These are phyloP conservation scores for Monosporascus cannonballus DNA, from an alignment of 2,329 filamentous ascomycete species.

Conservation along the genomic window DNA sequence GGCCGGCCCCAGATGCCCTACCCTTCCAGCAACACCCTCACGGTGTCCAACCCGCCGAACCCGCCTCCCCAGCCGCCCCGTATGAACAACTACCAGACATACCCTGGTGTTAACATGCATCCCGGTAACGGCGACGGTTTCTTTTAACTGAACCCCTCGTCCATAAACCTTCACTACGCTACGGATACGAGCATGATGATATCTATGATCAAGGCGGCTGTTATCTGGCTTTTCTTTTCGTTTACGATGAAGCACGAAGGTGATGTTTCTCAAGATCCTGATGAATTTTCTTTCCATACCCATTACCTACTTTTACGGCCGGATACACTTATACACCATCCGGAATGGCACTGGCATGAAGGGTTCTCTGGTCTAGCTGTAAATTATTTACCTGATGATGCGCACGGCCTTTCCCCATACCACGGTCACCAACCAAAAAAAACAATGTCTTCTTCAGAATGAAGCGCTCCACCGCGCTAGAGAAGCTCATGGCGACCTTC, in stretches of 20 bases:
- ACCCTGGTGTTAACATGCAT: conserved; percentile 18
- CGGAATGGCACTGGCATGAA: conserved; percentile 16
- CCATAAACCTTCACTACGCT: conserved; percentile 8
- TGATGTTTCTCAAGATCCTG: conserved; percentile 26
- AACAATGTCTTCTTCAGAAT: no score
- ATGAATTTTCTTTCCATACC: conserved; percentile 18
- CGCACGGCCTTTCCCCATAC: conserved; percentile 3
- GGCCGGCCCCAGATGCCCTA: conserved; percentile 30
- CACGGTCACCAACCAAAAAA: no score
- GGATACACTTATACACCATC: conserved; percentile 13
- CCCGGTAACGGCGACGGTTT: conserved; percentile 18
- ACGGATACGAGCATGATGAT: conserved; percentile 26
- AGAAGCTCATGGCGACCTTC: no score
- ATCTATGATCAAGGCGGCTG: conserved; percentile 13
- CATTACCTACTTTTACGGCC: conserved; percentile 12
- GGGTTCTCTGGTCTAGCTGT: conserved; percentile 21
- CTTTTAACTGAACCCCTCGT: conserved; percentile 19
- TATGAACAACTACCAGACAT: conserved; percentile 20
- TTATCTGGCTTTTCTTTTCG: conserved; percentile 14
- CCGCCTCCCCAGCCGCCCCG: conserved; percentile 25
- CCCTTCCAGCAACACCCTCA: conserved; percentile 25
- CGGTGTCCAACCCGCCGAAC: conserved; percentile 19
- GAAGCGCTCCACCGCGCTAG: no score
- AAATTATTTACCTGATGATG: conserved; percentile 25
- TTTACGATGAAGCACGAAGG: conserved; percentile 23